phyloP scores from a whole-genome alignment of 164 flowering plant species.

The Vitis rotundifolia region DNA sequence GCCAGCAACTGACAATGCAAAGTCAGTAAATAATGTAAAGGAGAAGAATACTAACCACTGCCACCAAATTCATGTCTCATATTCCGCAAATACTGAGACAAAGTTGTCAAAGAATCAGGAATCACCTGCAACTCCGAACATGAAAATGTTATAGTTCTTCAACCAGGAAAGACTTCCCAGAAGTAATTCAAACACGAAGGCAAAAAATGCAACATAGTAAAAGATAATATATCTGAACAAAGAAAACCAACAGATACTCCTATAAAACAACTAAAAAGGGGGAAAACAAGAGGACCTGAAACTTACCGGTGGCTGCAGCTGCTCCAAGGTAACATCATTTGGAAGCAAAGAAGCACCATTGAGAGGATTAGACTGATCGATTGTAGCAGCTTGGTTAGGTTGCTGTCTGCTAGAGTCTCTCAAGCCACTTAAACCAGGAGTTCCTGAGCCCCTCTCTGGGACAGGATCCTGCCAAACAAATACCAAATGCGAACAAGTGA shows the following conservation, averaged over 20 bases:
- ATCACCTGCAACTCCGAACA: slow-evolving; percentile 54
- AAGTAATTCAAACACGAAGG: not conserved
- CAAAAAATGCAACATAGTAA: not conserved
- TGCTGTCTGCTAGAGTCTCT: slow-evolving; percentile 9
- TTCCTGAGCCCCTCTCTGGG: slow-evolving; percentile 7
- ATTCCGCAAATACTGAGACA: slow-evolving; percentile 61
- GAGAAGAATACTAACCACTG: slow-evolving; percentile 41
- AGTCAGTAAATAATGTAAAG: not conserved
- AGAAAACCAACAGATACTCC: not conserved
- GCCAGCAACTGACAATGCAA: not conserved
- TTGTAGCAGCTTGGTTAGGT: not conserved
- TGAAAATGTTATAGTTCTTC: not conserved
- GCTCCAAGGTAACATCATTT: slow-evolving; percentile 37
- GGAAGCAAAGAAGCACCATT: slow-evolving; percentile 30
- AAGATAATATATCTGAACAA: not conserved
- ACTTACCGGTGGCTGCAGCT: slow-evolving; percentile 66
- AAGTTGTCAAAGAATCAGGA: slow-evolving; percentile 82
- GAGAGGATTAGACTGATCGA: not conserved
- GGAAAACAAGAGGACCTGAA: not conserved
- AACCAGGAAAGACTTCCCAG: not conserved
- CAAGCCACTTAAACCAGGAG: slow-evolving; percentile 5
- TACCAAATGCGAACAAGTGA: not conserved
- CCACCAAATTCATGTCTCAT: slow-evolving; percentile 59
- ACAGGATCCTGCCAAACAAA: slow-evolving; percentile 13
- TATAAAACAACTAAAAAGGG: not conserved